Conservation (phyloP, 2,329 filamentous ascomycete genomes). For the Fusarium sublunatum region DNA sequence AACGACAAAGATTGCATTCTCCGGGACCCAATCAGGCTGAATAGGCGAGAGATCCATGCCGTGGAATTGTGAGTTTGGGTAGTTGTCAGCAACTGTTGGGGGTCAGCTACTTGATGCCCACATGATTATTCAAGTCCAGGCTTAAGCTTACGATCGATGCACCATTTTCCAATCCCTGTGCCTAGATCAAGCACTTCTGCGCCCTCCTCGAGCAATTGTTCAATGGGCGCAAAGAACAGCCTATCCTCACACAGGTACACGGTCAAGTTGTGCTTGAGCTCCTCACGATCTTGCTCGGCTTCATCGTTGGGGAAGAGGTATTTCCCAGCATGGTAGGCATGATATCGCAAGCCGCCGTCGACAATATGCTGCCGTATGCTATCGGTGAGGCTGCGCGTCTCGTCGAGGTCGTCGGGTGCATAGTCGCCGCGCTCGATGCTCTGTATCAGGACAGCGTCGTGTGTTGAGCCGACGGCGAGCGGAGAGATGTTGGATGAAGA, state of each 20-base stretch:
- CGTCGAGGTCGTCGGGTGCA: slow-evolving; percentile 45
- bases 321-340: slow-evolving; percentile 56
- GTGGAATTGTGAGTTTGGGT: slow-evolving; percentile 57
- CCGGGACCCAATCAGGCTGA: slow-evolving; percentile 62
- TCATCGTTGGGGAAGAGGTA: slow-evolving; percentile 59
- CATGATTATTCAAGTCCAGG: background rate
- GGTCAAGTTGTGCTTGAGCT: slow-evolving; percentile 56
- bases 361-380: slow-evolving; percentile 58
- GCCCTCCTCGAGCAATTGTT: slow-evolving; percentile 52
- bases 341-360: slow-evolving; percentile 55
- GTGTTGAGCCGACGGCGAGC: slow-evolving; percentile 49
- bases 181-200: slow-evolving; percentile 61
- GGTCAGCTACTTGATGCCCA: slow-evolving; percentile 21
- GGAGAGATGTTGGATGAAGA: slow-evolving; percentile 44
- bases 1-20: slow-evolving; percentile 63
- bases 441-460: slow-evolving; percentile 48
- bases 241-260: slow-evolving; percentile 54
- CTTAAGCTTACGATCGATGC: slow-evolving; percentile 57
- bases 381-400: slow-evolving; percentile 56
- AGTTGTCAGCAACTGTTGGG: slow-evolving; percentile 59
- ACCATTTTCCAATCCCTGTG: slow-evolving; percentile 65
- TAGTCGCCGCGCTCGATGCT: slow-evolving; percentile 51
- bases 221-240: slow-evolving; percentile 59
- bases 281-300: slow-evolving; percentile 56
- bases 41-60: slow-evolving; percentile 65